phyloP scores from a whole-genome alignment of 1,284 basidiomycete genomes.

The Fistulina hepatica region DNA sequence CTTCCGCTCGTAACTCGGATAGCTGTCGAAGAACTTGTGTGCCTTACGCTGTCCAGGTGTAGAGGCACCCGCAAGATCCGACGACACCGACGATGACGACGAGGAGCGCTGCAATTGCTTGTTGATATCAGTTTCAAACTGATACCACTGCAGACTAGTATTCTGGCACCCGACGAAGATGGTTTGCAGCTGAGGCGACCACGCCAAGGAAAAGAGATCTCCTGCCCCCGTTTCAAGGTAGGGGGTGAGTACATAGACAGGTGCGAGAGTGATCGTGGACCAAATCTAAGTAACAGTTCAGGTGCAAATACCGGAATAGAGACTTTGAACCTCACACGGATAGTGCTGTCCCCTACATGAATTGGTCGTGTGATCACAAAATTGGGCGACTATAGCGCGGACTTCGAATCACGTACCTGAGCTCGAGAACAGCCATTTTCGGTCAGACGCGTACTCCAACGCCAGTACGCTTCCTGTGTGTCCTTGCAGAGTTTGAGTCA shows the following conservation, averaged over 20 bases:
- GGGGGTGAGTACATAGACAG: constrained; percentile 73
- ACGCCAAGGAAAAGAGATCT: constrained; percentile 84
- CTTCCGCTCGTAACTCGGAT: constrained; percentile 55
- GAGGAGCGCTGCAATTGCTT: no score
- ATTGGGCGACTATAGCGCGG: constrained; percentile 7
- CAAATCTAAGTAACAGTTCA: constrained; percentile 50
- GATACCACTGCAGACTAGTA: constrained; percentile 80
- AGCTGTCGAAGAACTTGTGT: constrained; percentile 78
- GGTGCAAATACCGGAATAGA: not conserved
- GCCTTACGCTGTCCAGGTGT: constrained; percentile 42
- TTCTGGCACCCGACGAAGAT: constrained; percentile 88
- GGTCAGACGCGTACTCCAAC: constrained; percentile 67
- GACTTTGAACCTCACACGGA: constrained; percentile 43
- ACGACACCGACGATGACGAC: no score
- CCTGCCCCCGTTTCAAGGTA: constrained; percentile 79
- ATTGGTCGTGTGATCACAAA: constrained; percentile 6
- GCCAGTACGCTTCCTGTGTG: constrained; percentile 83
- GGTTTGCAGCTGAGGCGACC: constrained; percentile 60
- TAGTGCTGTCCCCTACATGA: constrained; percentile 81
- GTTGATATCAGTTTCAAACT: constrained; percentile 39
- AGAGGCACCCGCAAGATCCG: no score
- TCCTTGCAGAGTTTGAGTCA: constrained; percentile 67
- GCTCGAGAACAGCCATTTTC: constrained; percentile 79
- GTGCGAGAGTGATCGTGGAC: constrained; percentile 63
- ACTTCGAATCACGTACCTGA: no score